phyloP scores from a whole-genome alignment of 805 yeast genomes.

The Saccharomycopsis selenospora region DNA sequence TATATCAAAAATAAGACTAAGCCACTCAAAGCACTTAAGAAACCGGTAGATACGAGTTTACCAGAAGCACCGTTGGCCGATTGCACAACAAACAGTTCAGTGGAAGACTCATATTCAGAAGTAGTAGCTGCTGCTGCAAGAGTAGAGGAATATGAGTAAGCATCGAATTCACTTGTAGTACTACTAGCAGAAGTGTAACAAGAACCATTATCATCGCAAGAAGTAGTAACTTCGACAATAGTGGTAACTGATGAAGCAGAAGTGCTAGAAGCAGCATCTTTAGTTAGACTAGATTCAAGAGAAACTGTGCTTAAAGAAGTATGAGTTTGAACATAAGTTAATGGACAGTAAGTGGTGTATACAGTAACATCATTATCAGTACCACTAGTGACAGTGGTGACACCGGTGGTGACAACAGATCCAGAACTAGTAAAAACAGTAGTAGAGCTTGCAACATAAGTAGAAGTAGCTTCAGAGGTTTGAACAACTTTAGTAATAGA shows the following conservation, averaged over 20 bases:
- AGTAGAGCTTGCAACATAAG: slow-evolving; percentile 26
- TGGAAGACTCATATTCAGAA: too few relatives aligned
- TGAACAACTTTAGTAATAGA: neutral
- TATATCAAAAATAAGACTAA: too few relatives aligned
- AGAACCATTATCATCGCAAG: neutral
- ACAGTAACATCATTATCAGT: slow-evolving; percentile 23
- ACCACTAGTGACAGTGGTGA: slow-evolving; percentile 24
- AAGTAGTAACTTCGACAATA: neutral
- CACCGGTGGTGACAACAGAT: slow-evolving; percentile 25
- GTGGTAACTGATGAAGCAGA: neutral
- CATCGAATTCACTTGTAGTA: too few relatives aligned
- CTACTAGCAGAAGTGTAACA: too few relatives aligned
- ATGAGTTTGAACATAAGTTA: slow-evolving; percentile 18
- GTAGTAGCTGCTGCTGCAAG: neutral
- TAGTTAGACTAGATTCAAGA: too few relatives aligned
- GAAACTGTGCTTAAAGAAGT: slow-evolving; percentile 2
- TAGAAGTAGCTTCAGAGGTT: slow-evolving; percentile 24
- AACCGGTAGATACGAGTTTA: too few relatives aligned
- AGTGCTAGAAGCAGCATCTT: neutral
- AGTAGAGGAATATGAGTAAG: neutral
- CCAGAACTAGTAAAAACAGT: slow-evolving; percentile 21
- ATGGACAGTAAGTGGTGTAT: slow-evolving; percentile 27
- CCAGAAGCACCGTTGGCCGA: too few relatives aligned
- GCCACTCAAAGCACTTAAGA: too few relatives aligned
- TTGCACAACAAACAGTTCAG: too few relatives aligned